phyloP scores from a whole-genome alignment of 441 rosid genomes.

The Jatropha multifida region DNA sequence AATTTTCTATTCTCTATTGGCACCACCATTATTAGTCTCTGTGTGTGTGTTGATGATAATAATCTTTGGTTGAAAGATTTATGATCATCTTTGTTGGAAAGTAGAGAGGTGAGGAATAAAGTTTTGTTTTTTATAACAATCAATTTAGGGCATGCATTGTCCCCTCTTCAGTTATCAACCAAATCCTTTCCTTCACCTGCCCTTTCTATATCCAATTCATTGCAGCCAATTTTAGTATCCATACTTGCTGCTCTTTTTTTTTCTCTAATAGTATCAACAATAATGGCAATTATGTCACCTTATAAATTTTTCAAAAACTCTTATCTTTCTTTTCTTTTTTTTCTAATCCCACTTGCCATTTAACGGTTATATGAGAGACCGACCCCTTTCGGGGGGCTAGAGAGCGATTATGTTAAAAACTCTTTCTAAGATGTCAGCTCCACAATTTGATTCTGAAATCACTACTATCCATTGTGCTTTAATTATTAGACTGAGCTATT shows the following conservation, averaged over 20 bases:
- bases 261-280: neutral
- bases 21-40: neutral
- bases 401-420: no score
- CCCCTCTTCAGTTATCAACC: constrained; percentile 13
- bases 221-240: neutral
- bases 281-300: neutral
- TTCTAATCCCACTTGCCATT: no score
- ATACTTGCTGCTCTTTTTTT: neutral
- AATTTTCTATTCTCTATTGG: neutral
- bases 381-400: no score
- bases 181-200: neutral
- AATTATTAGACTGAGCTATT: no score
- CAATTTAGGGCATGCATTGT: constrained; percentile 23
- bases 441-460: no score
- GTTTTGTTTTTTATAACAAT: neutral
- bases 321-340: no score
- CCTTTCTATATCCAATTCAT: neutral
- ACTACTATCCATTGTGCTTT: no score
- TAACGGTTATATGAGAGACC: no score
- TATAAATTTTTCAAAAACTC: neutral
- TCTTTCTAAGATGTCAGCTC: no score
- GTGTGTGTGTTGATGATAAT: constrained; percentile 9
- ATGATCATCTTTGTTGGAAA: constrained; percentile 25
- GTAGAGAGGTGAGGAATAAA: constrained; percentile 12
- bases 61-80: constrained; percentile 19